phyloP scores from a whole-genome alignment of 169 alveolate genomes.

The Eimeria sp. region DNA sequence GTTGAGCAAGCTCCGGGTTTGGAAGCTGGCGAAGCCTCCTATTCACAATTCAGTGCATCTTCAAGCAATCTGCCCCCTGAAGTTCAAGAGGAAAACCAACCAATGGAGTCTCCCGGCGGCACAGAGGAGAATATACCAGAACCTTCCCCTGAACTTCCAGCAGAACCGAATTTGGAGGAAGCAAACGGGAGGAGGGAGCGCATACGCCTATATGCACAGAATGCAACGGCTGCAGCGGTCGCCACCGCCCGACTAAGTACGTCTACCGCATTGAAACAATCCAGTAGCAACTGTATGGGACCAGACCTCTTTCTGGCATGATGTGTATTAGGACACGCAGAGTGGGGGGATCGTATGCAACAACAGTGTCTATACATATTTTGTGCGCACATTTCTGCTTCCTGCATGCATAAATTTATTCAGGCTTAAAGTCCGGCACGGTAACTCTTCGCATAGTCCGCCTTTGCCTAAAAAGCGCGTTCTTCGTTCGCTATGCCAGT shows the following conservation, averaged over 20 bases:
- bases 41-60: not conserved
- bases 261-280: not conserved
- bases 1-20: not conserved
- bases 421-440: conserved; percentile 25
- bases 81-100: not conserved
- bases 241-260: conserved; percentile 22
- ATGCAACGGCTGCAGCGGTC: conserved; percentile 34
- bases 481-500: not conserved
- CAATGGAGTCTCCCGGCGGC: not conserved
- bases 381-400: not conserved
- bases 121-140: not conserved
- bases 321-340: not conserved
- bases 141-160: not conserved
- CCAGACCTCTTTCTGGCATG: not conserved
- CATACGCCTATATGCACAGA: conserved; percentile 3
- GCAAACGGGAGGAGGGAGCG: conserved; percentile 6
- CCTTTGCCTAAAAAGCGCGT: not conserved
- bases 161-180: not conserved
- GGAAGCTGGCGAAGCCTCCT: not conserved
- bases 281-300: not conserved
- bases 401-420: not conserved
- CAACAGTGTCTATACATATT: not conserved
- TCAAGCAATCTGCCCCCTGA: not conserved
- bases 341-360: not conserved
- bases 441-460: not conserved